phyloP scores from a whole-genome alignment of 768 basidiomycete genomes.

The Naganishia vaughanmartiniae region DNA sequence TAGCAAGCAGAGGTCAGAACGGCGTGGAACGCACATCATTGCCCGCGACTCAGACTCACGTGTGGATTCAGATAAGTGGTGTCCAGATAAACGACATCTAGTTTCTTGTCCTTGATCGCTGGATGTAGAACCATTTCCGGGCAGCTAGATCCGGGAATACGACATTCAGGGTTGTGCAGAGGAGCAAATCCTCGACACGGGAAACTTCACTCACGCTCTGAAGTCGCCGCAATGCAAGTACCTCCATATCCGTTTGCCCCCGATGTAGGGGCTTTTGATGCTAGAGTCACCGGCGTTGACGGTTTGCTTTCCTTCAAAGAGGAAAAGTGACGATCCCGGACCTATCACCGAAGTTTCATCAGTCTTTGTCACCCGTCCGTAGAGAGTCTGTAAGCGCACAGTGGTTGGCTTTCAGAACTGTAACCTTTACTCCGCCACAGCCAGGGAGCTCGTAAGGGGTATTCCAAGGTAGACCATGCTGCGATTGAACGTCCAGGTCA shows the following conservation, averaged over 20 bases:
- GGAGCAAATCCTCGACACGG: too few relatives aligned
- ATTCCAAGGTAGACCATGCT: conserved; percentile 76
- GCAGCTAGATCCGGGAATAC: conserved; percentile 61
- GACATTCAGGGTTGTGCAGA: background rate
- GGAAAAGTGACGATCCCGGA: conserved; percentile 89
- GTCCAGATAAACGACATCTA: conserved; percentile 89
- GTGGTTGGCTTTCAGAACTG: conserved; percentile 96
- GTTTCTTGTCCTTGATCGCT: conserved; percentile 69
- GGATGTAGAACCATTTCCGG: conserved; percentile 84
- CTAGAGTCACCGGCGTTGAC: conserved; percentile 77
- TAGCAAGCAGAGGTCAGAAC: background rate
- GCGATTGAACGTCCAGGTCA: background rate
- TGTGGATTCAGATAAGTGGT: conserved; percentile 93
- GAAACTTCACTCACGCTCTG: conserved; percentile 41
- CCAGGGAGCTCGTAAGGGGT: conserved; percentile 69
- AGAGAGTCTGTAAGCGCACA: conserved; percentile 56
- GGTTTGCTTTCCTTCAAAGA: conserved; percentile 90
- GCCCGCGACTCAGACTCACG: conserved; percentile 35
- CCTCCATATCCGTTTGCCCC: conserved; percentile 67
- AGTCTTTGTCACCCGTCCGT: background rate
- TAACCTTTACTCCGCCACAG: conserved; percentile 81
- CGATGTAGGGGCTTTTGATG: conserved; percentile 69
- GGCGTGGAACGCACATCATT: conserved; percentile 46
- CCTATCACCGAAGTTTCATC: conserved; percentile 42
- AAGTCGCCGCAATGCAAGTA: conserved; percentile 90